Percentiles rank a stretch among this genome's conserved stretches.
Evolutionary conservation across 2,329 filamentous ascomycete species (phyloP).

Genomic region (Zymoseptoria ardabiliae): DNA sequence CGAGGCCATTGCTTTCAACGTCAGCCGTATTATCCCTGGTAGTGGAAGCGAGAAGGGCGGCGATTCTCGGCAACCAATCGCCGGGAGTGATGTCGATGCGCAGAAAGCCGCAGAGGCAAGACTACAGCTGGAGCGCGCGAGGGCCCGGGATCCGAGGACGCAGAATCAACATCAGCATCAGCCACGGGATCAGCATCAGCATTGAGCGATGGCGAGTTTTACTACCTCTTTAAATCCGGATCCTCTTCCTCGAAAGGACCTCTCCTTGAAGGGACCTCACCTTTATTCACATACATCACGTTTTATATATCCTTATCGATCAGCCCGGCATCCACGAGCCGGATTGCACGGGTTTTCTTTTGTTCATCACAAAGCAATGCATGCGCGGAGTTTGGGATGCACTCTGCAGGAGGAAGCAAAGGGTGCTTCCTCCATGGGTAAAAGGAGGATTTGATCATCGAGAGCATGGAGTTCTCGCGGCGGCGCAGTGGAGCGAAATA

Average conservation of each 20-base stretch:
- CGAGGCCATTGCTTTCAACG: conserved; percentile 63
- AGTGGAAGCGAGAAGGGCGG: conserved; percentile 17
- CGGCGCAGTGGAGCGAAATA: neutral
- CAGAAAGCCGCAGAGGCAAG: conserved; percentile 41
- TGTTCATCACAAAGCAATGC: neutral
- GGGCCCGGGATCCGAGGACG: conserved; percentile 19
- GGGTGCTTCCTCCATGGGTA: neutral
- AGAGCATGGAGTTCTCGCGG: neutral
- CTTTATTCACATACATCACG: neutral
- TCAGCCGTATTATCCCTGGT: conserved; percentile 59
- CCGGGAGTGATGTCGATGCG: conserved; percentile 37
- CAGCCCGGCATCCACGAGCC: neutral
- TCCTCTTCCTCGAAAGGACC: conserved; percentile 1
- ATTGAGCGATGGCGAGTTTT: conserved; percentile 4
- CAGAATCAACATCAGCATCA: conserved; percentile 33
- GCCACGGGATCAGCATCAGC: conserved; percentile 14
- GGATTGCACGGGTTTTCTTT: neutral
- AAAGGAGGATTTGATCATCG: neutral
- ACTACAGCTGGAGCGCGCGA: conserved; percentile 30
- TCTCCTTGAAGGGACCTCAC: neutral
- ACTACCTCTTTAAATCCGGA: conserved; percentile 1
- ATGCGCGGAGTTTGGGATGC: neutral
- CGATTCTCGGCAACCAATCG: conserved; percentile 3
- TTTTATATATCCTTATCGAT: neutral
- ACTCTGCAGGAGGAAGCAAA: neutral